These are phyloP conservation scores for Elsinoe ampelina DNA, from an alignment of 2,329 filamentous ascomycete species.

Conservation along the genomic window DNA sequence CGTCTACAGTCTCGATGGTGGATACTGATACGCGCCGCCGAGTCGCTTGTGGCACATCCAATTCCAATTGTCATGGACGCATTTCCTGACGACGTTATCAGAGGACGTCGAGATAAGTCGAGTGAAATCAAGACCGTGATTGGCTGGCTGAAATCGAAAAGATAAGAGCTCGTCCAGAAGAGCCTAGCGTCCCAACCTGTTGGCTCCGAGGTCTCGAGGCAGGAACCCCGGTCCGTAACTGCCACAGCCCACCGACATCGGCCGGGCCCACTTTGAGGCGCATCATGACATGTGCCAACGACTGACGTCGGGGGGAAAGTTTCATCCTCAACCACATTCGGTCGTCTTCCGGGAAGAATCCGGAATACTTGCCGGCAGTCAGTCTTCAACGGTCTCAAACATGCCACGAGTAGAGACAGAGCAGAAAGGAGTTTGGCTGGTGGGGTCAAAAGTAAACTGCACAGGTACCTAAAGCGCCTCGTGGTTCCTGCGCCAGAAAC, in stretches of 20 bases:
- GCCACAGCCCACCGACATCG: background rate
- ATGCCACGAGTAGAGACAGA: background rate
- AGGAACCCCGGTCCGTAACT: background rate
- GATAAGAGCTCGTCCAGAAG: background rate
- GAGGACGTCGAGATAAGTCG: background rate
- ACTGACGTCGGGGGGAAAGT: background rate
- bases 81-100: background rate
- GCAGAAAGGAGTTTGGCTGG: background rate
- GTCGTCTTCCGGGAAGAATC: background rate
- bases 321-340: conserved; percentile 2
- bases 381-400: background rate
- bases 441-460: background rate
- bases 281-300: conserved; percentile 8
- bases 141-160: background rate
- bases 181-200: conserved; percentile 7
- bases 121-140: background rate
- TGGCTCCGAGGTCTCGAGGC: conserved; percentile 2
- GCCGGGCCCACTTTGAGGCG: background rate
- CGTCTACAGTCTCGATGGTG: background rate
- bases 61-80: conserved; percentile 3
- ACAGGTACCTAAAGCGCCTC: background rate
- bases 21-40: background rate
- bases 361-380: background rate
- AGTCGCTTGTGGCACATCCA: conserved; percentile 1
- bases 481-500: background rate